Percentiles rank a stretch among this genome's conserved stretches.
Conservation (phyloP, 495 filamentous ascomycete genomes). For the Xylaria bambusicola region DNA sequence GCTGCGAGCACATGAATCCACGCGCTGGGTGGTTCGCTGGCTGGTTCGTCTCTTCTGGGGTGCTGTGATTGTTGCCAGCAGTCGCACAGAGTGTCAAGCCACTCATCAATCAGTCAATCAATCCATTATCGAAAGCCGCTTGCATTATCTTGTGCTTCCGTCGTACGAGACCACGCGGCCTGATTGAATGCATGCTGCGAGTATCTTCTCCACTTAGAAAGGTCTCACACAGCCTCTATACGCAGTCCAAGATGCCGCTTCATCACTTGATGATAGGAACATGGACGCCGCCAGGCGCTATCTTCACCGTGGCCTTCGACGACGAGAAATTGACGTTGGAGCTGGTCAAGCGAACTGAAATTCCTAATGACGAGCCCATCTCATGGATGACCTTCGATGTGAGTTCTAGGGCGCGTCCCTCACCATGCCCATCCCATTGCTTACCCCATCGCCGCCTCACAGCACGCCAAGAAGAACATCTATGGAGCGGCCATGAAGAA, state of each 20-base stretch:
- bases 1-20: background rate
- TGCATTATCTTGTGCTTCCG: background rate
- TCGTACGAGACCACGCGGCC: conserved; percentile 1
- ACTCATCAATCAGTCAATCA: no score
- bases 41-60: conserved; percentile 1
- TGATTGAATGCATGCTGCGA: conserved; percentile 1
- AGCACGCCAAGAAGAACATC: conserved; percentile 78
- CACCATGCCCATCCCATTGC: no score
- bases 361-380: conserved; percentile 78
- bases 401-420: no score
- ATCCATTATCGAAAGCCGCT: background rate
- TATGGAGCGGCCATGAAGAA: conserved; percentile 89
- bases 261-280: conserved; percentile 84
- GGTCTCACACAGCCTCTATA: background rate
- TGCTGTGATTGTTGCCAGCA: background rate
- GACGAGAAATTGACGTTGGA: conserved; percentile 70
- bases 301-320: conserved; percentile 83
- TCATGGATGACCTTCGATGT: conserved; percentile 90
- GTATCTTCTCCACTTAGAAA: background rate
- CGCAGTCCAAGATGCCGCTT: conserved; percentile 55
- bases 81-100: conserved; percentile 1
- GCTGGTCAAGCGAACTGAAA: conserved; percentile 74
- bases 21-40: no score
- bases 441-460: conserved; percentile 9
- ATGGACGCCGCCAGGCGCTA: conserved; percentile 81